phyloP scores from a whole-genome alignment of 2,329 filamentous ascomycete genomes.

The Fusarium dimerum region DNA sequence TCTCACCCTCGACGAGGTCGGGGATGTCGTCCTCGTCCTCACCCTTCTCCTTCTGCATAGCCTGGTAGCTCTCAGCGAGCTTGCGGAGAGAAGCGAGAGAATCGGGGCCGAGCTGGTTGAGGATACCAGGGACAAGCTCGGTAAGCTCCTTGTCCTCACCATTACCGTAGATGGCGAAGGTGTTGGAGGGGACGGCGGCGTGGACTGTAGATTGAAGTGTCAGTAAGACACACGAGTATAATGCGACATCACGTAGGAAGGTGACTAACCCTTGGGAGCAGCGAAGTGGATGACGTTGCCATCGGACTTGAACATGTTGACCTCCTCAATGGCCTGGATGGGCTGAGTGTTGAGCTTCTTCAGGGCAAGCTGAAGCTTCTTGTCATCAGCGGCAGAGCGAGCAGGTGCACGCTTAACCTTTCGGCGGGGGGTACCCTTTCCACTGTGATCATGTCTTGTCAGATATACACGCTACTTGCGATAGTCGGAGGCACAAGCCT shows the following conservation, averaged over 20 bases:
- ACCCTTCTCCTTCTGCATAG: constrained; percentile 90
- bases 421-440: constrained; percentile 96
- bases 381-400: constrained; percentile 92
- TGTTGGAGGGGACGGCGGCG: constrained; percentile 96
- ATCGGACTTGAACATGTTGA: constrained; percentile 99
- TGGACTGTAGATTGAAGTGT: constrained; percentile 65
- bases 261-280: constrained; percentile 84
- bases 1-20: constrained; percentile 94
- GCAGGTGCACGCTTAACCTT: constrained; percentile 98
- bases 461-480: constrained; percentile 25
- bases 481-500: constrained; percentile 15
- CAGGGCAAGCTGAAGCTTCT: constrained; percentile 95
- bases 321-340: constrained; percentile 99
- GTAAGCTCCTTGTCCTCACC: constrained; percentile 99
- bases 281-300: constrained; percentile 99
- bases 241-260: constrained; percentile 9
- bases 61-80: constrained; percentile 99
- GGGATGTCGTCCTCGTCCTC: constrained; percentile 95
- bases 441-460: constrained; percentile 50
- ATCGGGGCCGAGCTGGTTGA: constrained; percentile 99
- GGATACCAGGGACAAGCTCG: constrained; percentile 97
- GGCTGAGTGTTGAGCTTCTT: constrained; percentile 99
- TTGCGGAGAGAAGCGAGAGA: constrained; percentile 96
- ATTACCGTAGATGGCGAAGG: constrained; percentile 98
- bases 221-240: constrained; percentile 21